These are phyloP conservation scores for Thalassiosira profunda DNA, from an alignment of 108 stramenopile genomes.

Conservation along the genomic window DNA sequence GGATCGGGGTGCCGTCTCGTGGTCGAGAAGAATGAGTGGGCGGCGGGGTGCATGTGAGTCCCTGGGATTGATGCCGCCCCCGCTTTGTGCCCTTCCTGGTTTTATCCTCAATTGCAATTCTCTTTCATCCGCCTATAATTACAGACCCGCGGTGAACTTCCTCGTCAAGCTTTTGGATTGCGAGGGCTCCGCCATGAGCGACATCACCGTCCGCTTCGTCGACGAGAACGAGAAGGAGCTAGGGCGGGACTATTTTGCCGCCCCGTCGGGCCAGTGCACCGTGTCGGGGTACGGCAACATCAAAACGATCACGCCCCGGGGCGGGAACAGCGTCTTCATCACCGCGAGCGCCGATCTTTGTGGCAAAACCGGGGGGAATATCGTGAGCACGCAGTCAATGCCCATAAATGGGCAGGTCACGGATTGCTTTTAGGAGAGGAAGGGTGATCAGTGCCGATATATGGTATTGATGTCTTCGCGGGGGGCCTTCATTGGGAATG, in stretches of 20 bases:
- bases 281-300: conserved; percentile 53
- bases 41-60: conserved; percentile 39
- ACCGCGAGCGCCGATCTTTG: conserved; percentile 45
- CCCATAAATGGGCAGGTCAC: conserved; percentile 46
- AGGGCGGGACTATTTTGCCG: conserved; percentile 42
- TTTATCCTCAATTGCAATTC: not conserved
- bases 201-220: conserved; percentile 42
- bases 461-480: too few species aligned
- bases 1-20: conserved; percentile 33
- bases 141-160: conserved; percentile 40
- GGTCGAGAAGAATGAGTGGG: conserved; percentile 49
- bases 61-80: too few species aligned
- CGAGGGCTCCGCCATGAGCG: conserved; percentile 49
- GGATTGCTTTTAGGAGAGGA: conserved; percentile 56
- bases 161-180: conserved; percentile 49
- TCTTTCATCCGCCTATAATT: not conserved
- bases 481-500: too few species aligned
- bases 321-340: conserved; percentile 43
- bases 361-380: conserved; percentile 10
- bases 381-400: conserved; percentile 21
- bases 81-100: too few species aligned
- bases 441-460: too few species aligned
- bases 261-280: conserved; percentile 46
- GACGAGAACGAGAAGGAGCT: conserved; percentile 54
- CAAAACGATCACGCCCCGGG: conserved; percentile 53